phyloP scores from a whole-genome alignment of 495 filamentous ascomycete genomes.

The Melanomma pulvis-pyrius region DNA sequence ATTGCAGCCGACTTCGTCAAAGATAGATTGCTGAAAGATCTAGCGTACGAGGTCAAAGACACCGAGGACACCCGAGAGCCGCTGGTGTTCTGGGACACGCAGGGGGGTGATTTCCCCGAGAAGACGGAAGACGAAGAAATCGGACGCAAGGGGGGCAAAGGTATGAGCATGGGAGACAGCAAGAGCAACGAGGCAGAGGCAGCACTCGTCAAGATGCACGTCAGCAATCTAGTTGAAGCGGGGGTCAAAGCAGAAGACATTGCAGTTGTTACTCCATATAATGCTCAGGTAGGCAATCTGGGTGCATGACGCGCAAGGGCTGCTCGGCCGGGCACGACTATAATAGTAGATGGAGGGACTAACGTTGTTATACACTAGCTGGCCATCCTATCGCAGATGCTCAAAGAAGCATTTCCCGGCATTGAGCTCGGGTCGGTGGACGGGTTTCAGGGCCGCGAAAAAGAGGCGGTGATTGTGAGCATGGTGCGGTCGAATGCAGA shows the following conservation, averaged over 20 bases:
- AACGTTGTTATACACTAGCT: constrained; percentile 52
- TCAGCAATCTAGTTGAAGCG: constrained; percentile 70
- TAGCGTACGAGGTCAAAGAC: constrained; percentile 76
- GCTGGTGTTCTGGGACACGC: constrained; percentile 92
- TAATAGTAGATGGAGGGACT: constrained; percentile 1
- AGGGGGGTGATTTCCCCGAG: constrained; percentile 87
- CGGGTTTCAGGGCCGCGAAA: constrained; percentile 96
- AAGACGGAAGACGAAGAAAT: constrained; percentile 55
- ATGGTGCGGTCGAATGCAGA: constrained; percentile 86
- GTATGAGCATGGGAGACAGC: constrained; percentile 71
- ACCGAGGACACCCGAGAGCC: constrained; percentile 89
- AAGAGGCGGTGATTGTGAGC: constrained; percentile 90
- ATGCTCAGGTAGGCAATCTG: constrained; percentile 69
- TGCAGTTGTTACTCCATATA: constrained; percentile 94
- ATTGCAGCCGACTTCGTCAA: constrained; percentile 79
- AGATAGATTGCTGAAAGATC: constrained; percentile 69
- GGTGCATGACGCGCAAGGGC: constrained; percentile 15
- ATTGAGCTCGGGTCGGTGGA: constrained; percentile 94
- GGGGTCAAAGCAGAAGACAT: constrained; percentile 81
- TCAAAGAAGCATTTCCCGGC: constrained; percentile 78
- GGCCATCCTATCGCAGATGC: constrained; percentile 67
- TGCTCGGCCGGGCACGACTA: constrained; percentile 3
- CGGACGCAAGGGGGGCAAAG: constrained; percentile 55
- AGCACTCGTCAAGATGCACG: constrained; percentile 74
- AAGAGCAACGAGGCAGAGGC: constrained; percentile 95